Conservation (phyloP, 805 yeast species). For the Metschnikowia vanudenii region DNA sequence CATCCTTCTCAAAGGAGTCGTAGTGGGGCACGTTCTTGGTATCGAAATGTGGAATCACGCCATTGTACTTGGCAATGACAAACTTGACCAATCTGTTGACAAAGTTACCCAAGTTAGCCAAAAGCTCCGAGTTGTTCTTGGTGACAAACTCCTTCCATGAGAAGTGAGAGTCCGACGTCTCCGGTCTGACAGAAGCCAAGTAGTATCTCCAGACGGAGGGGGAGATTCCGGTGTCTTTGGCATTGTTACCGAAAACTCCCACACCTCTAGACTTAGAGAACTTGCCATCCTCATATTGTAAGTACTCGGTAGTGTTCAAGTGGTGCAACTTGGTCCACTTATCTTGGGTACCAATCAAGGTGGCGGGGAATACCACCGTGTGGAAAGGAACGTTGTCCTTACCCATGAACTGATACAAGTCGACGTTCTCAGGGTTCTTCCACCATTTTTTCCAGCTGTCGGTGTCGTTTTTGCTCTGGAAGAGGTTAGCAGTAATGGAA, state of each 20-base stretch:
- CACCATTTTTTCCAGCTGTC: constrained; percentile 87
- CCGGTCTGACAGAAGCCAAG: constrained; percentile 90
- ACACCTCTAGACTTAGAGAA: constrained; percentile 97
- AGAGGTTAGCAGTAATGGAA: constrained; percentile 91
- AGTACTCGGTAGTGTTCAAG: constrained; percentile 90
- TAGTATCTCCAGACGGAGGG: constrained; percentile 98
- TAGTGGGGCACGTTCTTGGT: constrained; percentile 47
- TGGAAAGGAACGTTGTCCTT: constrained; percentile 99
- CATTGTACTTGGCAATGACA: constrained; percentile 84
- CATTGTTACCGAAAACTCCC: constrained; percentile 98
- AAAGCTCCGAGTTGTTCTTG: constrained; percentile 86
- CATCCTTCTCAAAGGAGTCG: constrained; percentile 48
- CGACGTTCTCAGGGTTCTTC: constrained; percentile 86
- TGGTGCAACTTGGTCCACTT: constrained; percentile 90
- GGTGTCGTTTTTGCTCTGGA: constrained; percentile 44
- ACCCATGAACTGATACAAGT: constrained; percentile 97
- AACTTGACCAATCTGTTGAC: constrained; percentile 93
- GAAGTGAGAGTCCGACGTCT: constrained; percentile 92
- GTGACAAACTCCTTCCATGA: constrained; percentile 96
- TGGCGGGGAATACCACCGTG: constrained; percentile 94
- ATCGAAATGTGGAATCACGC: constrained; percentile 75
- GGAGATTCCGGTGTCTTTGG: constrained; percentile 86
- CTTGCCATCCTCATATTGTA: constrained; percentile 97
- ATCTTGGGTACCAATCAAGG: constrained; percentile 85
- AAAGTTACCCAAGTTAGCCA: constrained; percentile 95